Base-by-base conservation (phyloP, 176 grass and related monocot genomes). In the Raddia distichophylla region DNA sequence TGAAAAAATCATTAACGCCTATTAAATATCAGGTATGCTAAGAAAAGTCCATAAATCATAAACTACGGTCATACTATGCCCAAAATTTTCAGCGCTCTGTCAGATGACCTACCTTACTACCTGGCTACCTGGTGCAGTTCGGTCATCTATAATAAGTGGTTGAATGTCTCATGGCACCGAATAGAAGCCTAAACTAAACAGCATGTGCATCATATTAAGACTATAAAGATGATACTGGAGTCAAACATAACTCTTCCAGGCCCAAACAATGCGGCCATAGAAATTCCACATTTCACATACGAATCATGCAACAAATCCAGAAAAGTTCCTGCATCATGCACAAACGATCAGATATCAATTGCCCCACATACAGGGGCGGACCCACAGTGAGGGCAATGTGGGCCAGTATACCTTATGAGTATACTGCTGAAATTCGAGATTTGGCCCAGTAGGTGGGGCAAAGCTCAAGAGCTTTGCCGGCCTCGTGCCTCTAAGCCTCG, bases 201-300 rank as follows among this genome's bases (percentile, higher is more conserved):
- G 14, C 15, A 67, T 12, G 49, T 78, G 18, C 8, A 78, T 18
- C 6, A 52, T 7, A 5, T 20, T 11, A 56, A 45, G 13, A 47
- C 17, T 14, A 46, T 8, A 19, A 58, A 76, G 7, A 42, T 10
- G 27, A 73, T 3, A 19, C 7, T 37, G 17, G 22, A 6, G 20
- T 5, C 16, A 79, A 46, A 4, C 15, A 51, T 94, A 98, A 92
- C 95, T 98, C 92, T 91, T 37, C 95, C 95, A 27, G 95, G 95
- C 54, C 95, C 95, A 43, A 98, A 83, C 63, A 98, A 73, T 8
- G 95, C 90, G 7, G 82, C 43, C 27, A 92, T 19, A 61, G 95
- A 92, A 74, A 93, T 86, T 16, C 81, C 92, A 79, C 90, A 91
- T 91, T 98, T 98, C 27, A 98, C 84, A 88, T 98, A 98, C n/a